Evolutionary conservation across 192 early-diverging fungal species (phyloP).

Genomic region (Podila minutissima): DNA sequence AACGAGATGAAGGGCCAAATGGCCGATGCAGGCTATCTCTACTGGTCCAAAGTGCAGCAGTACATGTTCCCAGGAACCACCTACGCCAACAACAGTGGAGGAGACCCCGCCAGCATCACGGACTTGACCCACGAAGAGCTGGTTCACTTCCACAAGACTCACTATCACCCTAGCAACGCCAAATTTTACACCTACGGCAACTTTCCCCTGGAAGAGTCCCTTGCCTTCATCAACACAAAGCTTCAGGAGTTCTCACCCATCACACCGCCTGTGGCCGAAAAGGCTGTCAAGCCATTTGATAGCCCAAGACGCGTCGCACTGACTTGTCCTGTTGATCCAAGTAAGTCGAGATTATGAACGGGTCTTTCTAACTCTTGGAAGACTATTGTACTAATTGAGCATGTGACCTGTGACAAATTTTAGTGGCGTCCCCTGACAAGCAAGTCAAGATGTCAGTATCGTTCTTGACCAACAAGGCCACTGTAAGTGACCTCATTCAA

Average conservation of each 20-base stretch:
- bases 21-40: slow-evolving; percentile 84
- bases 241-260: slow-evolving; percentile 69
- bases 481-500: slow-evolving; percentile 45
- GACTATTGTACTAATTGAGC: not conserved
- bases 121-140: slow-evolving; percentile 88
- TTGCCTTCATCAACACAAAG: slow-evolving; percentile 70
- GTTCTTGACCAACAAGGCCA: slow-evolving; percentile 76
- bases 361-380: not conserved
- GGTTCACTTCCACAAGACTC: slow-evolving; percentile 80
- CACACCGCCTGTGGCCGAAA: slow-evolving; percentile 56
- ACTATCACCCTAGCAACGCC: slow-evolving; percentile 96
- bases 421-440: slow-evolving; percentile 76
- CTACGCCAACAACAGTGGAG: slow-evolving; percentile 87
- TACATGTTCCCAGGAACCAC: slow-evolving; percentile 86
- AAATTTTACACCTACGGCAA: slow-evolving; percentile 92
- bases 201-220: slow-evolving; percentile 79
- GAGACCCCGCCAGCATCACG: slow-evolving; percentile 89
- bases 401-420: no score
- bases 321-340: slow-evolving; percentile 75
- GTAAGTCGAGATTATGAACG: slow-evolving; percentile 42
- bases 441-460: slow-evolving; percentile 83
- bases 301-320: slow-evolving; percentile 57
- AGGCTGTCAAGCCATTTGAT: slow-evolving; percentile 61
- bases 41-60: slow-evolving; percentile 79
- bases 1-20: slow-evolving; percentile 97